A percentile compares a stretch with the other conserved stretches of the same genome.
Conservation (phyloP, 1,284 basidiomycete species). For the Stygiomarasmius scandens region DNA sequence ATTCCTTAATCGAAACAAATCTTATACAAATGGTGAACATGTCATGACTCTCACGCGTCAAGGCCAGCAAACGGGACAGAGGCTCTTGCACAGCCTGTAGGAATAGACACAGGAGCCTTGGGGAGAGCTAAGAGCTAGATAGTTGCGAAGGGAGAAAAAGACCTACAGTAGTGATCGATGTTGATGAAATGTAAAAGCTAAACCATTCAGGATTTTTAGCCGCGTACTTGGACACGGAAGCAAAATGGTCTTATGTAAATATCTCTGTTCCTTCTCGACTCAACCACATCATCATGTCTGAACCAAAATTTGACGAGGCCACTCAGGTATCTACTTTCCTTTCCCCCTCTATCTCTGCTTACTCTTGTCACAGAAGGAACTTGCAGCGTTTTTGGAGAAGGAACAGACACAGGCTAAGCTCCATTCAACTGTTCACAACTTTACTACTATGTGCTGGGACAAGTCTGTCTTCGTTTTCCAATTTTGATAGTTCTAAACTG, state of each 20-base stretch:
- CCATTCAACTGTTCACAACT: conserved; percentile 69
- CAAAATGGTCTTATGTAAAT: background rate
- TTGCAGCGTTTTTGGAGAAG: conserved; percentile 81
- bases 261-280: conserved; percentile 1
- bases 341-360: conserved; percentile 4
- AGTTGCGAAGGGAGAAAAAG: background rate
- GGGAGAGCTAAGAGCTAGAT: conserved; percentile 4
- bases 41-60: conserved; percentile 33
- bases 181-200: background rate
- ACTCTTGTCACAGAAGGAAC: conserved; percentile 68
- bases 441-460: conserved; percentile 87
- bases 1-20: conserved; percentile 28
- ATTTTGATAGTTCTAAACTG: conserved; percentile 11
- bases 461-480: conserved; percentile 62
- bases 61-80: background rate
- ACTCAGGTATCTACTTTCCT: conserved; percentile 59
- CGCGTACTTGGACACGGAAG: background rate
- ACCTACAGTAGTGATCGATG: background rate
- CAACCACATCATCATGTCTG: conserved; percentile 44
- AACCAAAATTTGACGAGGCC: conserved; percentile 74
- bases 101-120: conserved; percentile 1
- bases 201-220: no score
- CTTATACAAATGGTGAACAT: conserved; percentile 27
- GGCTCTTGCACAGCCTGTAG: conserved; percentile 1
- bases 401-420: conserved; percentile 76